These are phyloP conservation scores for Backusella liffmaniae DNA, from an alignment of 192 early-diverging fungal species.

Conservation along the genomic window DNA sequence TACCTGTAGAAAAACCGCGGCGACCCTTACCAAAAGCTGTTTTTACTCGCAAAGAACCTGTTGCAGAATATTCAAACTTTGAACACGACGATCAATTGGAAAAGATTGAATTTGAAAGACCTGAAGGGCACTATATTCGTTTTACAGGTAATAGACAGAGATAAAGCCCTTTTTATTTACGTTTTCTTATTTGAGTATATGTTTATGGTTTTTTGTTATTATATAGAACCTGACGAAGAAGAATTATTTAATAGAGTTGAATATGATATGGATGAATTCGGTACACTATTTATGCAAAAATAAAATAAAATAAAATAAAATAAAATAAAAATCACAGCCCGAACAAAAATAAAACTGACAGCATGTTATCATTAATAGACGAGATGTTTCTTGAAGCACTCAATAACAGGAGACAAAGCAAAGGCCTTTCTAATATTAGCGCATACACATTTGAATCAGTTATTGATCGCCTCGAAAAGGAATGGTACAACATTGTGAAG, in stretches of 20 bases:
- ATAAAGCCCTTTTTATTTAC: too few relatives aligned
- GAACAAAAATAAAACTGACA: background rate
- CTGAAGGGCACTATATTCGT: conserved; percentile 70
- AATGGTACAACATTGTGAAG: conserved; percentile 89
- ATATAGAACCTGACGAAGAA: conserved; percentile 53
- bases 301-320: background rate
- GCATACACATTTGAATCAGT: conserved; percentile 76
- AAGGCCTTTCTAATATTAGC: conserved; percentile 48
- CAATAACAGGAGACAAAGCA: conserved; percentile 61
- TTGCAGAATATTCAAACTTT: too few relatives aligned
- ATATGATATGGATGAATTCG: conserved; percentile 99
- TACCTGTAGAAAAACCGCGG: too few relatives aligned
- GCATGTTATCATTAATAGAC: conserved; percentile 44
- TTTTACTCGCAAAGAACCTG: too few relatives aligned
- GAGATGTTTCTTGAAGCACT: conserved; percentile 67
- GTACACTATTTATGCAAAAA: conserved; percentile 29
- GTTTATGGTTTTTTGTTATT: background rate
- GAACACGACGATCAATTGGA: background rate
- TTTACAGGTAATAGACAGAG: conserved; percentile 48
- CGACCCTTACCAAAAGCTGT: too few relatives aligned
- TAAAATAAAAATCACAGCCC: background rate
- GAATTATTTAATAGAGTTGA: conserved; percentile 70
- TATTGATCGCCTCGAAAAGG: conserved; percentile 91
- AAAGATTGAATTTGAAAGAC: conserved; percentile 36
- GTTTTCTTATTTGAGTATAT: too few relatives aligned